A percentile compares a stretch with the other conserved stretches of the same genome.
These are phyloP conservation scores for Mortierella sp. DNA, from an alignment of 371 early-diverging fungal species.

Conservation along the genomic window DNA sequence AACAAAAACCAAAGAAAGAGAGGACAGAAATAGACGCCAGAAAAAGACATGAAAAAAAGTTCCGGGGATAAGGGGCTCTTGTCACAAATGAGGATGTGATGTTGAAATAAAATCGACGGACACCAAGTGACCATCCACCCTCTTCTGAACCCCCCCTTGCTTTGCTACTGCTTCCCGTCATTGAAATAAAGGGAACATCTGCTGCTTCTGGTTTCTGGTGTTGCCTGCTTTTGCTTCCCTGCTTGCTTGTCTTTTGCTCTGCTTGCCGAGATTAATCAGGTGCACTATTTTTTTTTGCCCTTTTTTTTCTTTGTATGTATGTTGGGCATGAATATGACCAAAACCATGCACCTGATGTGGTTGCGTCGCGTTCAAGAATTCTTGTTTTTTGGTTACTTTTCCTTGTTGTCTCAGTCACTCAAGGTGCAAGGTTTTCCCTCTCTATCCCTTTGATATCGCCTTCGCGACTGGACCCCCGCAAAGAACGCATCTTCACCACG, in stretches of 20 bases:
- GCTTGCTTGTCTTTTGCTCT: not conserved
- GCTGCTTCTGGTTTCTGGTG: not conserved
- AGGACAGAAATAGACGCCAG: not conserved
- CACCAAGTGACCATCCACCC: not conserved
- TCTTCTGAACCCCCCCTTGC: not conserved
- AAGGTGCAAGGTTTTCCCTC: too few species aligned
- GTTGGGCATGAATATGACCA: not conserved
- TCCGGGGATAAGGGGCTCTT: not conserved
- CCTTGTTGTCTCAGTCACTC: not conserved
- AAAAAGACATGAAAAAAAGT: not conserved
- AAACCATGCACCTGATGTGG: not conserved
- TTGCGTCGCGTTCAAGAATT: not conserved
- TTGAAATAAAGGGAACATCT: not conserved
- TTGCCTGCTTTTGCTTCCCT: too few species aligned
- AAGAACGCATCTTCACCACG: not conserved
- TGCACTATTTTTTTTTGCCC: not conserved
- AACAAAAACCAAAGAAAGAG: not conserved
- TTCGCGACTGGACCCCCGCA: not conserved
- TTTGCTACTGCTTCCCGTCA: not conserved
- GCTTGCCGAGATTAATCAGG: not conserved
- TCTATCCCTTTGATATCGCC: not conserved
- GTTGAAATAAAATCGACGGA: too few species aligned
- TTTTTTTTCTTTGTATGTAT: not conserved
- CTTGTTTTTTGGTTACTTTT: not conserved
- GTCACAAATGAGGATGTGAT: not conserved